These are phyloP conservation scores for Phyllosticta paracitricarpa DNA, from an alignment of 2,329 filamentous ascomycete genomes.

Conservation along the genomic window DNA sequence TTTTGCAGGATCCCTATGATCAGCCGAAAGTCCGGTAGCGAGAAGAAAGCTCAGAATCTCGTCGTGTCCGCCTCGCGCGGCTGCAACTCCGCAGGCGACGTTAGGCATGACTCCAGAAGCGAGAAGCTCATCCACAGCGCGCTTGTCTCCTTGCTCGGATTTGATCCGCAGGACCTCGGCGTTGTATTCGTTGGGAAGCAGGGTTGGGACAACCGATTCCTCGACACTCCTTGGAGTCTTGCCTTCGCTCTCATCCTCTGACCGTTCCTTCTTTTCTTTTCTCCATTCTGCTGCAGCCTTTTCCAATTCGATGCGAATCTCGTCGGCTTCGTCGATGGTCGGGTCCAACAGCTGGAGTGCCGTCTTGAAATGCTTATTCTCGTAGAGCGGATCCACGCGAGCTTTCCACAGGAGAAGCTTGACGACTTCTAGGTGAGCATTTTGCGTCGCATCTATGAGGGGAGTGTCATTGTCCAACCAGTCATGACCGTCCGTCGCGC, in stretches of 20 bases:
- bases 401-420: slow-evolving; percentile 74
- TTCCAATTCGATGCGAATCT: slow-evolving; percentile 66
- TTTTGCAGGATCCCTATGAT: slow-evolving; percentile 55
- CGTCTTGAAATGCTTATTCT: slow-evolving; percentile 87
- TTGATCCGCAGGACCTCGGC: slow-evolving; percentile 39
- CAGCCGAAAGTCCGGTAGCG: slow-evolving; percentile 35
- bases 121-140: slow-evolving; percentile 39
- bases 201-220: slow-evolving; percentile 15
- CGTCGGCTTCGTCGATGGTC: slow-evolving; percentile 66
- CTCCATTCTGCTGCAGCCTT: slow-evolving; percentile 40
- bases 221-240: slow-evolving; percentile 12
- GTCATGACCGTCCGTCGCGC: slow-evolving; percentile 52
- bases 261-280: slow-evolving; percentile 36
- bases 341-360: slow-evolving; percentile 74
- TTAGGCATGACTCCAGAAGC: slow-evolving; percentile 50
- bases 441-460: slow-evolving; percentile 91
- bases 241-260: slow-evolving; percentile 33
- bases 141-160: slow-evolving; percentile 38
- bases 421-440: slow-evolving; percentile 83
- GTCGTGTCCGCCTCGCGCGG: slow-evolving; percentile 83
- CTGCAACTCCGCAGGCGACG: slow-evolving; percentile 78
- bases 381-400: slow-evolving; percentile 73
- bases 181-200: slow-evolving; percentile 41
- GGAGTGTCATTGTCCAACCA: slow-evolving; percentile 68
- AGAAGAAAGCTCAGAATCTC: slow-evolving; percentile 68